phyloP scores from a whole-genome alignment of 441 rosid species.

The Gossypium lobatum region DNA sequence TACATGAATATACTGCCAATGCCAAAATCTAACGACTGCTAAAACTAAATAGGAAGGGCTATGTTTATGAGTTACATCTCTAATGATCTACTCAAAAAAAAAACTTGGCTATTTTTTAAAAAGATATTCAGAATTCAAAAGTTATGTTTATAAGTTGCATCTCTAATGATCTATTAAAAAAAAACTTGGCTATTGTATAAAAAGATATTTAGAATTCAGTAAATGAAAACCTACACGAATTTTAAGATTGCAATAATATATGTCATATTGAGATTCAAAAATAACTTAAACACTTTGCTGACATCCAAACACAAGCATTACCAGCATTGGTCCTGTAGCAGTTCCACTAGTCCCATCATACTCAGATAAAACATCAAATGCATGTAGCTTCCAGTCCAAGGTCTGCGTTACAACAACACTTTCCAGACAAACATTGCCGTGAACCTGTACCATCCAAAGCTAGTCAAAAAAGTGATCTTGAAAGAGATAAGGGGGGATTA shows the following conservation, averaged over 20 bases:
- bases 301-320: slow-evolving; percentile 34
- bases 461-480: slow-evolving; percentile 12
- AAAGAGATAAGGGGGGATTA: background rate
- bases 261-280: background rate
- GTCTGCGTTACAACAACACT: slow-evolving; percentile 96
- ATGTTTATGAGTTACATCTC: background rate
- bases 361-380: slow-evolving; percentile 91
- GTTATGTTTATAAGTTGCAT: background rate
- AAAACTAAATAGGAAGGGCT: background rate
- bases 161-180: background rate
- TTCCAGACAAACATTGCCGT: slow-evolving; percentile 89
- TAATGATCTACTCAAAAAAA: background rate
- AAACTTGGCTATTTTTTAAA: background rate
- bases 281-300: slow-evolving; percentile 10
- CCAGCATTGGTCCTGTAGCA: slow-evolving; percentile 98
- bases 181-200: background rate
- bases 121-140: background rate
- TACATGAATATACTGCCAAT: background rate
- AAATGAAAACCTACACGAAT: background rate
- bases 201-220: background rate
- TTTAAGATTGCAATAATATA: background rate
- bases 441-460: slow-evolving; percentile 56
- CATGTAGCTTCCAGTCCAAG: slow-evolving; percentile 99
- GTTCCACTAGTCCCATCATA: slow-evolving; percentile 80
- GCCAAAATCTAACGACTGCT: background rate